Percentiles rank a stretch among this genome's conserved stretches.
Evolutionary conservation across 805 yeast species (phyloP).

Genomic region (Metschnikowia corniflorae): DNA sequence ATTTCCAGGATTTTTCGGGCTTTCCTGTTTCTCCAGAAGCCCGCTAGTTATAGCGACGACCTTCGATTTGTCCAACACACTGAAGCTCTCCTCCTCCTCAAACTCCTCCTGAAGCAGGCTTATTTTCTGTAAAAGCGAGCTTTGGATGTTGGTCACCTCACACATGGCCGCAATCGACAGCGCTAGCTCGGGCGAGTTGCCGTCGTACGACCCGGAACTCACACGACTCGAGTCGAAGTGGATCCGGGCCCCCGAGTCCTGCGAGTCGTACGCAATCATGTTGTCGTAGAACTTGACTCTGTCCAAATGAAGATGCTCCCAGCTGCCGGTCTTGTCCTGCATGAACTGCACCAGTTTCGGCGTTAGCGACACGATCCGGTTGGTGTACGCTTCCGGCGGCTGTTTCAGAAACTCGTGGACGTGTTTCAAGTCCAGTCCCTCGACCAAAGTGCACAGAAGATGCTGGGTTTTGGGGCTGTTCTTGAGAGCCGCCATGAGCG

Average conservation of each 20-base stretch:
- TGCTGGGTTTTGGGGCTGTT: conserved; percentile 57
- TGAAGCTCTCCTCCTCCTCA: conserved; percentile 21
- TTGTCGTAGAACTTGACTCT: conserved; percentile 77
- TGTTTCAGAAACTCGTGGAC: conserved; percentile 43
- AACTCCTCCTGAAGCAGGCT: conserved; percentile 26
- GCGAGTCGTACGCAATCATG: conserved; percentile 83
- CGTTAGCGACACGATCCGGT: conserved; percentile 82
- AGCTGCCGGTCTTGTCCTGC: conserved; percentile 62
- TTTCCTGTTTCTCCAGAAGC: conserved; percentile 11
- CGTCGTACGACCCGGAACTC: conserved; percentile 23
- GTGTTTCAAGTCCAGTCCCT: conserved; percentile 58
- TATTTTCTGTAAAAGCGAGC: conserved; percentile 55
- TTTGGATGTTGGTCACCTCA: conserved; percentile 82
- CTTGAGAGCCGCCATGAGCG: conserved; percentile 78
- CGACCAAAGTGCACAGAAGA: conserved; percentile 66
- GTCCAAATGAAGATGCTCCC: conserved; percentile 65
- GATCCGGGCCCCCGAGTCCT: conserved; percentile 56
- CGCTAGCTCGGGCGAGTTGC: neutral
- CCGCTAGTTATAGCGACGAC: conserved; percentile 49
- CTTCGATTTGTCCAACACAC: conserved; percentile 62
- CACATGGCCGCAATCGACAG: conserved; percentile 68
- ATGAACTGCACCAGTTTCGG: conserved; percentile 72
- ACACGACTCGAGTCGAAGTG: conserved; percentile 60
- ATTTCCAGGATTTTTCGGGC: too few species aligned
- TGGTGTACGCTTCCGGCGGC: conserved; percentile 57